Conservation (phyloP, 2,329 filamentous ascomycete genomes). For the Metarhizium brunneum region DNA sequence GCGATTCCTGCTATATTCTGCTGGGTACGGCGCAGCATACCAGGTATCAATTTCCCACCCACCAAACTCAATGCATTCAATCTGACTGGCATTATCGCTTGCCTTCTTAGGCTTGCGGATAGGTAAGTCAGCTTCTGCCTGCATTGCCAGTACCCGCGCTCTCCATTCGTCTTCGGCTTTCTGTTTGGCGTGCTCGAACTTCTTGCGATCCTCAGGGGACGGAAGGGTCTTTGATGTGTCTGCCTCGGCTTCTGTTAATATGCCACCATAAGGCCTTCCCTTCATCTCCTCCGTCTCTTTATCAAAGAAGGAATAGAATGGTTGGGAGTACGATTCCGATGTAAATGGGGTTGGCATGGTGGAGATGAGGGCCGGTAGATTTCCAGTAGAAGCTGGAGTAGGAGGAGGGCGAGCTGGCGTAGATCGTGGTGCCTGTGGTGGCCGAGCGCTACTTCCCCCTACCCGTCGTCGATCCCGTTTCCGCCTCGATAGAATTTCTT, state of each 20-base stretch:
- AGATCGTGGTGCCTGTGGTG: slow-evolving; percentile 15
- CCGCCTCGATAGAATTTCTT: slow-evolving; percentile 25
- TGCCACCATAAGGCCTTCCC: slow-evolving; percentile 90
- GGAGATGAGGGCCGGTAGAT: slow-evolving; percentile 10
- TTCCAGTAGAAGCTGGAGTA: background rate
- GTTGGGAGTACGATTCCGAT: slow-evolving; percentile 56
- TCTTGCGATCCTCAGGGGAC: slow-evolving; percentile 66
- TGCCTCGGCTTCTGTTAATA: slow-evolving; percentile 78
- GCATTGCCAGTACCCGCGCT: slow-evolving; percentile 47
- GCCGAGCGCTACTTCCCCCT: slow-evolving; percentile 4
- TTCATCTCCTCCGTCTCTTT: slow-evolving; percentile 83
- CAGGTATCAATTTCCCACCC: slow-evolving; percentile 98
- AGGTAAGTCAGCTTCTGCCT: slow-evolving; percentile 54
- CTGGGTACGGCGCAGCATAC: slow-evolving; percentile 96
- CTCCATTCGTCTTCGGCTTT: slow-evolving; percentile 91
- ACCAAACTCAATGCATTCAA: slow-evolving; percentile 97
- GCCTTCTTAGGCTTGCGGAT: slow-evolving; percentile 63
- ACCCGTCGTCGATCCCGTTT: slow-evolving; percentile 22
- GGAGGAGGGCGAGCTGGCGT: slow-evolving; percentile 10
- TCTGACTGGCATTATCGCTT: slow-evolving; percentile 84
- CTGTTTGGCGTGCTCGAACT: slow-evolving; percentile 83
- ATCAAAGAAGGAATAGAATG: slow-evolving; percentile 83
- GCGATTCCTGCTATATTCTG: slow-evolving; percentile 94
- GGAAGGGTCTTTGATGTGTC: slow-evolving; percentile 88
- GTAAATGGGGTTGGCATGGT: slow-evolving; percentile 47